Base-by-base conservation (phyloP, 2,329 filamentous ascomycete species). In the Lecanicillium sp. region DNA sequence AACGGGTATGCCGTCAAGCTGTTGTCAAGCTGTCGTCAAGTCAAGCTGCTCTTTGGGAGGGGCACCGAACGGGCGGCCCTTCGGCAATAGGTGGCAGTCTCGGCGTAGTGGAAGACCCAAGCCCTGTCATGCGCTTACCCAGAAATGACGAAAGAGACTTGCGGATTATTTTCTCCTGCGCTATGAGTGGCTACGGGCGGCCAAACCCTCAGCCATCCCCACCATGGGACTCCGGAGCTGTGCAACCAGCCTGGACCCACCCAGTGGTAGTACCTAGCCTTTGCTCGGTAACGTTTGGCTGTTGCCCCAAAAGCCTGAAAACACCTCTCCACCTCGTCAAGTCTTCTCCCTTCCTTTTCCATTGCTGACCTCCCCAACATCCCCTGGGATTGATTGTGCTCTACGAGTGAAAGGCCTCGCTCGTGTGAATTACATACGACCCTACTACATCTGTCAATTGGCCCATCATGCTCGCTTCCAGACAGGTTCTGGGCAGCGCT, bases 401-500 rank as follows among this genome's bases (percentile, higher is more conserved):
- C 33, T 32, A 28, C 29, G 32, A 35, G 36, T 39, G 36, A 39
- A 32, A 25, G 36, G 33, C 39, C 39, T 41, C 39, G 17, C 39
- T 41, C 39, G 39, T 41, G 33, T 41, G 33, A 32, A 33, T 17
- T 33, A 32, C 14, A 30, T n/a, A 37, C 29, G 17, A 43, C 33
- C 30, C 17, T 39, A n/a, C 41, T 48, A 55, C 62, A 62, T 61
- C 61, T 56, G 37, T 15, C 33, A 31, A 38, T 38, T 45, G 39
- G 41, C 41, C 52, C 52, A 78, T 55, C 60, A 84, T 84, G 80
- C 71, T 85, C 69, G 79, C 77, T 57, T 77, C 80, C 60, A 74
- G 80, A 71, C 79, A 82, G 71, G 68, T 81, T 65, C 70, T 81
- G 71, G 78, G 77, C 71, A 64, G 61, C 56, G 60, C 75, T 54